A percentile compares a stretch with the other conserved stretches of the same genome.
Conservation (phyloP, 805 yeast species). For the Tetrapisispora namnaoensis region DNA sequence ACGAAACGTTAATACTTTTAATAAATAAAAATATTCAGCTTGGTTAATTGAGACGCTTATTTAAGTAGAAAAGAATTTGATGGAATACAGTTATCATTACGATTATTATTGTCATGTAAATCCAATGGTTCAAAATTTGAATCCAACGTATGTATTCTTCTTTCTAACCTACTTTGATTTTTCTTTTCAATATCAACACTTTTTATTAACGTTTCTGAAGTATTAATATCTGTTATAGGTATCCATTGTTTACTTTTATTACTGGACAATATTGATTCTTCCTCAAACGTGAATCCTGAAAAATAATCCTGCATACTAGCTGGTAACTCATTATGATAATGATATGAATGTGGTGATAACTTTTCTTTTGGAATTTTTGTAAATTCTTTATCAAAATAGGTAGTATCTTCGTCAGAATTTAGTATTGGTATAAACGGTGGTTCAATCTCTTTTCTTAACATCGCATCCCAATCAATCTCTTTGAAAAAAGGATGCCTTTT, state of each 20-base stretch:
- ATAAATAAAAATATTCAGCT: neutral
- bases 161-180: neutral
- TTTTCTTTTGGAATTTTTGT: constrained; percentile 83
- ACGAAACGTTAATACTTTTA: neutral
- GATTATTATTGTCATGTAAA: neutral
- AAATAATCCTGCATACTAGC: constrained; percentile 91
- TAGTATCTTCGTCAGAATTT: constrained; percentile 82
- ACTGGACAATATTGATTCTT: constrained; percentile 42
- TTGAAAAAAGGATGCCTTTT: constrained; percentile 85
- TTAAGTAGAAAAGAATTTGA: neutral
- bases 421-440: constrained; percentile 97
- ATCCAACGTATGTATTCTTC: neutral
- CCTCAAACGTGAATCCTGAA: constrained; percentile 90
- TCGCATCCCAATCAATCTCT: constrained; percentile 82
- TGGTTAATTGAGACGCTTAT: neutral
- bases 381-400: constrained; percentile 96
- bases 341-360: constrained; percentile 40
- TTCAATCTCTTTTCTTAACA: constrained; percentile 70
- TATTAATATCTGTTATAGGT: neutral
- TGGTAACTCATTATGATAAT: constrained; percentile 45
- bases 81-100: neutral
- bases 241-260: neutral
- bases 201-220: neutral
- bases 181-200: neutral
- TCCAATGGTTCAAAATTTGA: neutral